Evolutionary conservation across 352 stramenopile genomes (phyloP).

Genomic region (Aphanomyces cochlioides): DNA sequence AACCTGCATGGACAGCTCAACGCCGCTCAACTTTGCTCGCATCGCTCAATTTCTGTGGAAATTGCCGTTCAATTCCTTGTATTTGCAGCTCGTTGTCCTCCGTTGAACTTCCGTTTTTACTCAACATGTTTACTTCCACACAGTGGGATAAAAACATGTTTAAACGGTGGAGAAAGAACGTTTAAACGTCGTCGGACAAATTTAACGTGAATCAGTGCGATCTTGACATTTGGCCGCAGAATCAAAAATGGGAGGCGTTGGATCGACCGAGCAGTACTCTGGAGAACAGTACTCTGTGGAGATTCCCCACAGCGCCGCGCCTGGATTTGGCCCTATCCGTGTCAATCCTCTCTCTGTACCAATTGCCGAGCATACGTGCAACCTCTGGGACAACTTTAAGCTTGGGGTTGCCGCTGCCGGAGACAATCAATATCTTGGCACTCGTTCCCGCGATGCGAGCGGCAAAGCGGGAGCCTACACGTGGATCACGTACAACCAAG

Average conservation of each 20-base stretch:
- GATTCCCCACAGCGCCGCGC: slow-evolving; percentile 10
- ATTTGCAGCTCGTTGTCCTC: too few relatives aligned
- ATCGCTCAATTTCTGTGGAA: too few relatives aligned
- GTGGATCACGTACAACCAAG: slow-evolving; percentile 56
- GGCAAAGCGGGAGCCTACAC: slow-evolving; percentile 44
- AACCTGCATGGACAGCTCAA: too few relatives aligned
- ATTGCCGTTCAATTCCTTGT: too few relatives aligned
- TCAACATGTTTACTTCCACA: too few relatives aligned
- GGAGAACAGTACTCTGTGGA: slow-evolving; percentile 23
- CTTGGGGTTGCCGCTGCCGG: background rate
- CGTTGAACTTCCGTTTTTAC: too few relatives aligned
- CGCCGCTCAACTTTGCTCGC: too few relatives aligned
- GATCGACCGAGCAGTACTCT: slow-evolving; percentile 12
- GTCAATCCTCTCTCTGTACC: background rate
- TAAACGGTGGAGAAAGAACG: too few relatives aligned
- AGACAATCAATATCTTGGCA: slow-evolving; percentile 46
- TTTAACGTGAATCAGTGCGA: too few relatives aligned
- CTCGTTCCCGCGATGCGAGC: slow-evolving; percentile 40
- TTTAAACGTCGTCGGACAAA: too few relatives aligned
- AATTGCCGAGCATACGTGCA: slow-evolving; percentile 14
- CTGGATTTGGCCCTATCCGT: slow-evolving; percentile 26
- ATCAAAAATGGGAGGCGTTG: slow-evolving; percentile 19
- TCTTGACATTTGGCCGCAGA: too few relatives aligned
- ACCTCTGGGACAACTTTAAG: slow-evolving; percentile 28
- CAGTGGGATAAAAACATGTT: too few relatives aligned